Base-by-base conservation (phyloP, 106 monocot genomes). In the Agapanthus africanus region DNA sequence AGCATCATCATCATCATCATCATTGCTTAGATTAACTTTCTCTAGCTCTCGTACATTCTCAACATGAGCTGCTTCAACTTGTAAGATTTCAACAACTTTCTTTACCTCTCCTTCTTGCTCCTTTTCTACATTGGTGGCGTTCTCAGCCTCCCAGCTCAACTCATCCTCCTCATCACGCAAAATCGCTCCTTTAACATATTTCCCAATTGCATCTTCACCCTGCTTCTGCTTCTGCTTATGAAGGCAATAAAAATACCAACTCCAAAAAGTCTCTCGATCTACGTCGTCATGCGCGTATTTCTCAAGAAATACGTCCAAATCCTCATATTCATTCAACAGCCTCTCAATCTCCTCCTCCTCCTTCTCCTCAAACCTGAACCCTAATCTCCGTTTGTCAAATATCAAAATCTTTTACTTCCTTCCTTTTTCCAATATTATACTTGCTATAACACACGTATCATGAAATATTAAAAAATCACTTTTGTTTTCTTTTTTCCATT, bases 211-310 rank as follows among this genome's bases (percentile, higher is more conserved):
- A 75, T 97, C 91, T 67, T 91, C 91, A 4, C 80, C 87, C n/a
- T n/a, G n/a, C n/a, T n/a, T n/a, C 71, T 82, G 88, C 80, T 83
- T 88, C 66, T 91, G 78, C 87, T 87, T 97, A 65, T 78, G 38
- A 39, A 97, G 59, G 69, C 78, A 80, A 68, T 89, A 97, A 68
- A 80, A 97, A 62, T 97, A 97, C 38, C 91, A 47, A 23, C 52
- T 74, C 97, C 97, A 97, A 61, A 97, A 97, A 0, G 78, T 84
- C 6, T 82, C 84, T 22, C 87, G 70, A 66, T 97, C 86, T 32
- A 97, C 80, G 19, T 71, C 74, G 6, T 47, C 40, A 0, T 91
- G 97, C 69, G 89, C 97, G 21, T 91, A 49, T 71, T 75, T 89
- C 63, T 80, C 82, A 8, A 88, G 51, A 54, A 89, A 63, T 6